Conservation (phyloP, 1,284 basidiomycete genomes). For the Marasmius tenuissimus region DNA sequence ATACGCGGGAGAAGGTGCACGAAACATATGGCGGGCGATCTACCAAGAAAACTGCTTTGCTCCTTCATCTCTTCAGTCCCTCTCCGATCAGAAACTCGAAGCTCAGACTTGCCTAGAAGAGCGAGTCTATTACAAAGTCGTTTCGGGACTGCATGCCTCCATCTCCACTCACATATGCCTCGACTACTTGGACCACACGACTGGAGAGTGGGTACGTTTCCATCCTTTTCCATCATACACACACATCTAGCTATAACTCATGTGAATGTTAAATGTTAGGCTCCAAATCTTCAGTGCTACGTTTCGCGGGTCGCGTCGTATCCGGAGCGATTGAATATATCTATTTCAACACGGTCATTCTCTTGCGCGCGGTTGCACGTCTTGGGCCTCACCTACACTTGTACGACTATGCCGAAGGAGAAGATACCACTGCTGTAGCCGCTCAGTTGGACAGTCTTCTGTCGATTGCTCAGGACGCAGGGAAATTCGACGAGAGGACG, state of each 20-base stretch:
- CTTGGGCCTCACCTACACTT: constrained; percentile 83
- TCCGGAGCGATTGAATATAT: constrained; percentile 95
- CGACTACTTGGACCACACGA: constrained; percentile 88
- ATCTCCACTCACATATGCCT: constrained; percentile 97
- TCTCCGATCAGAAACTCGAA: constrained; percentile 29
- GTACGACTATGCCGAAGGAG: constrained; percentile 72
- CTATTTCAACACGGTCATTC: constrained; percentile 94
- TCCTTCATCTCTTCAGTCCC: background rate
- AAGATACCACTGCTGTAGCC: constrained; percentile 65
- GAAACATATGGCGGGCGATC: constrained; percentile 91
- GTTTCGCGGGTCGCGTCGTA: constrained; percentile 87
- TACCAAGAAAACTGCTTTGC: constrained; percentile 99
- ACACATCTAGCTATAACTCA: background rate
- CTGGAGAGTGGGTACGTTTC: constrained; percentile 79
- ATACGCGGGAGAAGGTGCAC: constrained; percentile 85
- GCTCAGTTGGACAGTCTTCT: constrained; percentile 62
- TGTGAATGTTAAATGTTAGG: constrained; percentile 42
- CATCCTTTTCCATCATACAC: no score
- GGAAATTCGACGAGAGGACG: constrained; percentile 83
- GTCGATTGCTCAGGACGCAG: constrained; percentile 60
- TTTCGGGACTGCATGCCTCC: constrained; percentile 95
- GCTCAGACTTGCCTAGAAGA: constrained; percentile 85
- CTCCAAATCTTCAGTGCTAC: constrained; percentile 92
- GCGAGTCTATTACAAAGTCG: constrained; percentile 93
- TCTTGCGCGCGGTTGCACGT: constrained; percentile 88